A percentile compares a stretch with the other conserved stretches of the same genome.
These are phyloP conservation scores for Usnea hakonensis DNA, from an alignment of 495 filamentous ascomycete species.

Conservation along the genomic window DNA sequence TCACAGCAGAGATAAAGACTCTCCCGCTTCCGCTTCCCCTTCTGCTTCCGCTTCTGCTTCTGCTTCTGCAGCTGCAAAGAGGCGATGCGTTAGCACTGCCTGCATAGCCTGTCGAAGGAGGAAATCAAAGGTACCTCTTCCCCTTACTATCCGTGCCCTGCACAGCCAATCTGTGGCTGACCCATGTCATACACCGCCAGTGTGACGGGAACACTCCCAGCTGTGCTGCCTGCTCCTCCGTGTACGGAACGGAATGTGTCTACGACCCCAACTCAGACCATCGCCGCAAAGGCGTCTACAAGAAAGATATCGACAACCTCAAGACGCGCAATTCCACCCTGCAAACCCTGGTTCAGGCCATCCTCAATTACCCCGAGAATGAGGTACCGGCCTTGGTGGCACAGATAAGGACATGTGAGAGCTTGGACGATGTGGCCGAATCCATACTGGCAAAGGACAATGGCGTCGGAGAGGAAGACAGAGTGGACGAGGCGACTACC, in stretches of 20 bases:
- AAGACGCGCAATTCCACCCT: slow-evolving; percentile 83
- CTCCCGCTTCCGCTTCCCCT: slow-evolving; percentile 27
- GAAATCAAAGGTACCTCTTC: slow-evolving; percentile 64
- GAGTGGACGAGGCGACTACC: slow-evolving; percentile 34
- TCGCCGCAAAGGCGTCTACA: slow-evolving; percentile 92
- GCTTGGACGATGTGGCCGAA: slow-evolving; percentile 82
- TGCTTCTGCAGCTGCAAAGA: slow-evolving; percentile 45
- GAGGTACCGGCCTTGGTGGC: slow-evolving; percentile 73
- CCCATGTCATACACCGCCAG: slow-evolving; percentile 29
- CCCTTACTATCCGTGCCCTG: neutral
- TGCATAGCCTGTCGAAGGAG: slow-evolving; percentile 86
- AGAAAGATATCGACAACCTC: slow-evolving; percentile 84
- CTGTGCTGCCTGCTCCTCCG: slow-evolving; percentile 89
- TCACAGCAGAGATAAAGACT: slow-evolving; percentile 22
- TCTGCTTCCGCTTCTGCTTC: no score
- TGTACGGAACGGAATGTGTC: slow-evolving; percentile 72
- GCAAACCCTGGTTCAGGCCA: slow-evolving; percentile 84
- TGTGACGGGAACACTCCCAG: slow-evolving; percentile 90
- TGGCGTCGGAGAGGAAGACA: slow-evolving; percentile 28
- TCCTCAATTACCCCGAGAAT: slow-evolving; percentile 74
- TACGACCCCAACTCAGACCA: slow-evolving; percentile 97
- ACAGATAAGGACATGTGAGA: slow-evolving; percentile 87
- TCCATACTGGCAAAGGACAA: slow-evolving; percentile 56
- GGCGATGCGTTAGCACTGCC: slow-evolving; percentile 86
- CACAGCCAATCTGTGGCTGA: slow-evolving; percentile 3